Evolutionary conservation across 2,329 filamentous ascomycete species (phyloP), one percentile per base, ranked within the genome.

Genomic region (Hymenotorrendiella dingleyae): DNA sequence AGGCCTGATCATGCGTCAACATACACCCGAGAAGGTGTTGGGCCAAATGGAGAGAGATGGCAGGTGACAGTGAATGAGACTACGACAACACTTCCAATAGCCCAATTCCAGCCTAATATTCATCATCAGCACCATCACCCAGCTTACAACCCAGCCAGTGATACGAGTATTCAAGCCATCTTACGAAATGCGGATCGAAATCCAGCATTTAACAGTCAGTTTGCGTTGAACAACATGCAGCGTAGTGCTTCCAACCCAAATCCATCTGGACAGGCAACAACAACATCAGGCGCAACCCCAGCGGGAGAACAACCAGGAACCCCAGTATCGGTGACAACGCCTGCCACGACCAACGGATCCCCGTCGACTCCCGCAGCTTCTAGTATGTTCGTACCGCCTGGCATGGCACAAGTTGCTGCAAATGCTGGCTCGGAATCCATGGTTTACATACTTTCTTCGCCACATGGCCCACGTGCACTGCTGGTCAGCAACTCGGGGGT

Each of bases 371-470:
- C 50, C 36, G 19, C 43, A n/a, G n/a, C n/a, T n/a, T n/a, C n/a
- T n/a, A n/a, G n/a, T n/a, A n/a, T n/a, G n/a, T n/a, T n/a, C n/a
- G n/a, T n/a, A n/a, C n/a, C n/a, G n/a, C n/a, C n/a, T n/a, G n/a
- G n/a, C n/a, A n/a, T n/a, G n/a, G n/a, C n/a, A n/a, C n/a, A n/a
- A n/a, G n/a, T n/a, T 19, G 21, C 59, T 14, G 57, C 57, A 23
- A 32, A 22, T 17, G 19, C 19, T 11, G 19, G 23, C 26, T 17
- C 37, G 4, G 63, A 63, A 19, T 65, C 71, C 0, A 72, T 77
- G 45, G 74, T 81, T 2, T 82, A 81, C 50, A 72, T 83, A 19
- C 57, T 83, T 6, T 75, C 71, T 12, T 82, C 79, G 0, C 77
- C 78, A 0, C 67, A 68, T 30, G 79, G 79, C 1, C 79, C 78